Conservation (phyloP, 495 filamentous ascomycete species). For the Penicillium samsonianum region DNA sequence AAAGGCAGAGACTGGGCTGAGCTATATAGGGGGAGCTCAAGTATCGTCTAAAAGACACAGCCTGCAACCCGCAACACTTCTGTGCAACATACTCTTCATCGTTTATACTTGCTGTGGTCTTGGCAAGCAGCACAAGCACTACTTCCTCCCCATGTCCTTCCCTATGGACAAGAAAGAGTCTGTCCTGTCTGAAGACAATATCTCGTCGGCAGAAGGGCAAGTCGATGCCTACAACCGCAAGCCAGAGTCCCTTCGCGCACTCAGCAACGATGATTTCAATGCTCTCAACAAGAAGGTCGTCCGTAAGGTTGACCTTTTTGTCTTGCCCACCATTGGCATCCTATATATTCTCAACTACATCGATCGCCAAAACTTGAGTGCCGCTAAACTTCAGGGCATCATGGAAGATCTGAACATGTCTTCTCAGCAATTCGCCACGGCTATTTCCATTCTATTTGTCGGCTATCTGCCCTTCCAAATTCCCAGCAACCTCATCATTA, state of each 20-base stretch:
- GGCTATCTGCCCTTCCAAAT: slow-evolving; percentile 58
- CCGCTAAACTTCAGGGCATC: slow-evolving; percentile 34
- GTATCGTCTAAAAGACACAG: neutral
- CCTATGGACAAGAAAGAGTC: slow-evolving; percentile 30
- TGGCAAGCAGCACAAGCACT: neutral
- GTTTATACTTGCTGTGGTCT: neutral
- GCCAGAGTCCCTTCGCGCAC: slow-evolving; percentile 33
- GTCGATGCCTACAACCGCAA: slow-evolving; percentile 29
- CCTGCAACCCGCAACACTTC: slow-evolving; percentile 3
- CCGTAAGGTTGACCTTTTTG: slow-evolving; percentile 42
- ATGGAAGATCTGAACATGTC: slow-evolving; percentile 32
- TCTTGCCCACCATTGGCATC: slow-evolving; percentile 40
- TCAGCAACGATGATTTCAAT: slow-evolving; percentile 31
- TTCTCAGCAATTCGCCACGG: slow-evolving; percentile 31
- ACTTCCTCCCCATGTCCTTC: neutral
- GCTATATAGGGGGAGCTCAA: slow-evolving; percentile 21
- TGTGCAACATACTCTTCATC: neutral
- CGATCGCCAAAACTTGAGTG: slow-evolving; percentile 36
- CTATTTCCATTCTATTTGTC: slow-evolving; percentile 37
- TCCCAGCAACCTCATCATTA: slow-evolving; percentile 61
- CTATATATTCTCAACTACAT: slow-evolving; percentile 45
- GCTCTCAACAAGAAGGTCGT: slow-evolving; percentile 38
- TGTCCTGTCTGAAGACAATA: slow-evolving; percentile 23
- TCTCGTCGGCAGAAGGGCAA: slow-evolving; percentile 37
- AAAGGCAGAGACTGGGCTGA: slow-evolving; percentile 12